Evolutionary conservation across 768 basidiomycete genomes (phyloP).

Genomic region (Phallus indusiatus): DNA sequence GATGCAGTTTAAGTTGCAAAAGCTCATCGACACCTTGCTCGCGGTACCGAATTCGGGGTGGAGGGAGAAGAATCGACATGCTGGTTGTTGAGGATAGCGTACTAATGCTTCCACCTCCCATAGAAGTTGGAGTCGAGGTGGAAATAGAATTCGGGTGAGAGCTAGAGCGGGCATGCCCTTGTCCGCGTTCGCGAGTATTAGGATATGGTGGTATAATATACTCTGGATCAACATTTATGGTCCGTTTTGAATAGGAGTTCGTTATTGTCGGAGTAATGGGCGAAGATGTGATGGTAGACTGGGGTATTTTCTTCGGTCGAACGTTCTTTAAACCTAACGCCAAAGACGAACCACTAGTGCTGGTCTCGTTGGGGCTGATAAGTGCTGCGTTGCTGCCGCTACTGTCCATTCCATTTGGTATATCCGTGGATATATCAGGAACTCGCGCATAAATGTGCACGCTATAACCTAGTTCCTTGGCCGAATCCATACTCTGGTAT

Average conservation of each 20-base stretch:
- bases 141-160: conserved; percentile 1
- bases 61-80: conserved; percentile 14
- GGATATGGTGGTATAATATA: neutral
- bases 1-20: conserved; percentile 85
- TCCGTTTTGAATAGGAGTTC: neutral
- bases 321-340: neutral
- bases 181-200: neutral
- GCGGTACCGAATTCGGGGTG: conserved; percentile 50
- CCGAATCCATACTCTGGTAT: conserved; percentile 71
- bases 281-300: conserved; percentile 1
- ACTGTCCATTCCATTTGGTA: neutral
- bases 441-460: conserved; percentile 62
- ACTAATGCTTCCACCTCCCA: neutral
- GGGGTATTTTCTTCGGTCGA: neutral
- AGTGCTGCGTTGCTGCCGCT: neutral
- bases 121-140: conserved; percentile 9
- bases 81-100: conserved; percentile 8
- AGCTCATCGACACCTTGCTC: conserved; percentile 96
- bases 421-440: conserved; percentile 35
- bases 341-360: neutral
- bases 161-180: neutral
- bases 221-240: neutral
- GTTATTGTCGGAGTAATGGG: neutral
- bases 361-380: neutral
- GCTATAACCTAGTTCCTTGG: conserved; percentile 66